These are phyloP conservation scores for Neurospora sp. DNA, from an alignment of 495 filamentous ascomycete species.

Conservation along the genomic window DNA sequence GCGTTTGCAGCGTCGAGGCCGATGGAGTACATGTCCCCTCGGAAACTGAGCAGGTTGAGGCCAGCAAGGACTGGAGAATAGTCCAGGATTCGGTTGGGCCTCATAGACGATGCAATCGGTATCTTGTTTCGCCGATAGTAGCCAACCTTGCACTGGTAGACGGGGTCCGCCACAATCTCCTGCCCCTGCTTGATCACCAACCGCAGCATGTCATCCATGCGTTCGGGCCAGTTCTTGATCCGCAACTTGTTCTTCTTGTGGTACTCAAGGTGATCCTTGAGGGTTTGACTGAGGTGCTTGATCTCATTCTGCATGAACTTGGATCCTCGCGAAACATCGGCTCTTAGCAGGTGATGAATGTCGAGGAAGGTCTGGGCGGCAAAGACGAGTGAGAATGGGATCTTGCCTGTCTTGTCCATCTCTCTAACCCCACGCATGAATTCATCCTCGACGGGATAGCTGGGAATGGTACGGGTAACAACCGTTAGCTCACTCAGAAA, in stretches of 20 bases:
- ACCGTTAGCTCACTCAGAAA: conserved; percentile 23
- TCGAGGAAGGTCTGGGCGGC: conserved; percentile 33
- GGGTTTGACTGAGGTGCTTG: conserved; percentile 12
- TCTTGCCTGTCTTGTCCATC: conserved; percentile 9
- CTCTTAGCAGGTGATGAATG: conserved; percentile 23
- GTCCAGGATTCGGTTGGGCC: conserved; percentile 20
- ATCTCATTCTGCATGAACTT: conserved; percentile 9
- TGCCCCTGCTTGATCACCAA: conserved; percentile 11
- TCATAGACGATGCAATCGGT: not conserved
- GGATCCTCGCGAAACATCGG: conserved; percentile 5
- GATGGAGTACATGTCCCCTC: conserved; percentile 12
- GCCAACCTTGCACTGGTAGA: not conserved
- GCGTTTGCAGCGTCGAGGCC: conserved; percentile 23
- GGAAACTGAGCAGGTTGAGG: conserved; percentile 22
- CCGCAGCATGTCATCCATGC: conserved; percentile 17
- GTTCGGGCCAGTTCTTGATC: conserved; percentile 22
- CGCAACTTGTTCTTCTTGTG: conserved; percentile 18
- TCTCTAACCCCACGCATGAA: conserved; percentile 26
- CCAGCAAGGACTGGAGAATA: conserved; percentile 23
- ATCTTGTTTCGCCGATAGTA: not conserved
- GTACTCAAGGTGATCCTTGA: conserved; percentile 23
- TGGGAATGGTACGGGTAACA: not conserved
- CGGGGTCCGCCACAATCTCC: conserved; percentile 12
- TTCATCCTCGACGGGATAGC: conserved; percentile 26
- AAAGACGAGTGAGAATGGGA: conserved; percentile 27